Base-by-base conservation (phyloP, 768 basidiomycete genomes). In the Artomyces pyxidatus region DNA sequence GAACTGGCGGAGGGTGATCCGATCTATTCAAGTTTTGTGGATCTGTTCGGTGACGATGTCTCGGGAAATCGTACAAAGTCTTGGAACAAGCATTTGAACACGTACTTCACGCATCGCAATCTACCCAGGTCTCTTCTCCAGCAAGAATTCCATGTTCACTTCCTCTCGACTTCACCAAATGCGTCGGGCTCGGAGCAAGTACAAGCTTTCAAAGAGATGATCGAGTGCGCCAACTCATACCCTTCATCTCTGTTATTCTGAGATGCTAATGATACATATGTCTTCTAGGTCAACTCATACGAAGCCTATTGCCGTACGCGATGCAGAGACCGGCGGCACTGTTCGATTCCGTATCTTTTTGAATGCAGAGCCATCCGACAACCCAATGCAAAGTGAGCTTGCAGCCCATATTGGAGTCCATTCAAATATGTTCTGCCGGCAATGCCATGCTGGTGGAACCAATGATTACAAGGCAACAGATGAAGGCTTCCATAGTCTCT, bases 61-160 rank as follows among this genome's bases (percentile, higher is more conserved):
- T 75, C 71, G 0, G 71, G 71, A 8, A 74, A 74, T 49, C 52
- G 60, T 9, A 68, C 65, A 3, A 75, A 75, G 53, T 66, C 65
- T 32, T 75, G 66, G 64, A 75, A 74, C 52, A 71, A 72, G 42
- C 74, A 75, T 45, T 65, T 59, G 57, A 73, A 71, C 42, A 62
- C 68, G 0, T 73, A 72, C 42, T 55, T 70, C 21, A 64, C 58
- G 1, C 65, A 72, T 37, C 49, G 59, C 12, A 70, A 66, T 46
- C 56, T 74, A 0, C 72, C 69, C 0, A 58, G 61, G 9, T 44
- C 58, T 25, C 55, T 71, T 9, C 54, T 72, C 0, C 59, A 69
- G 2, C 68, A 71, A 43, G 61, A 73, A 45, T 66, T 57, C 22
- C 63, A 65, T 56, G 58, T 64, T 19, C 67, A 67, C 19, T 74